These are phyloP conservation scores for Neofusicoccum sp. DNA, from an alignment of 2,329 filamentous ascomycete genomes.

Conservation along the genomic window DNA sequence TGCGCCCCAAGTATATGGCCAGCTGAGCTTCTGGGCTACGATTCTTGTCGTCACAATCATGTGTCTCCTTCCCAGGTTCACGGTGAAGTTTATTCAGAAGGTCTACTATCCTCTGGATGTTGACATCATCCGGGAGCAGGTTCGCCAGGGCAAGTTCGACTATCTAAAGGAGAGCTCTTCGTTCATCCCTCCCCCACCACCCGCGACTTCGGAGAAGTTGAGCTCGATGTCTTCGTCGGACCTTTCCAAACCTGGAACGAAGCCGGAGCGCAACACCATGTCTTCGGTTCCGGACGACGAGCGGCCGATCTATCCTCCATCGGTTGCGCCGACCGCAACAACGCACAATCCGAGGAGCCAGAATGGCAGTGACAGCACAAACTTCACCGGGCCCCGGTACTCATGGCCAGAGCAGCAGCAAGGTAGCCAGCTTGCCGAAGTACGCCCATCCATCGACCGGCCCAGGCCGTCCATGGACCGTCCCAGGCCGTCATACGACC, in stretches of 20 bases:
- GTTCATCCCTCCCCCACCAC: conserved; percentile 42
- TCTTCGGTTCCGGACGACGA: conserved; percentile 78
- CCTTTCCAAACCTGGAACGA: conserved; percentile 40
- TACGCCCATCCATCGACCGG: conserved; percentile 4
- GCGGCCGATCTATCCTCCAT: conserved; percentile 90
- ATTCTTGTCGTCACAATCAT: conserved; percentile 76
- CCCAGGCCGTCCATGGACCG: conserved; percentile 36
- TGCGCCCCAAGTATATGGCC: conserved; percentile 73
- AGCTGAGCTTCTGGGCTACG: conserved; percentile 83
- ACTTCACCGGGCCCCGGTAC: conserved; percentile 61
- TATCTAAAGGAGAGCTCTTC: conserved; percentile 61
- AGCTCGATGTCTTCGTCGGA: conserved; percentile 61
- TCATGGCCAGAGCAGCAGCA: conserved; percentile 15
- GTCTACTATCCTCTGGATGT: conserved; percentile 89
- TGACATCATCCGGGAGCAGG: conserved; percentile 93
- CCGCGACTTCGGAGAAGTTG: conserved; percentile 34
- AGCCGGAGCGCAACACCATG: conserved; percentile 55
- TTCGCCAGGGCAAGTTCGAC: conserved; percentile 77
- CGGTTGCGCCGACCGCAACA: conserved; percentile 68
- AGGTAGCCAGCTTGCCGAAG: neutral
- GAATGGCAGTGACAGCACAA: conserved; percentile 91
- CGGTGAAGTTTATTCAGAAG: conserved; percentile 85
- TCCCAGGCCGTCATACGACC: conserved; percentile 32
- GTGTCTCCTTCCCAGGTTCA: conserved; percentile 83
- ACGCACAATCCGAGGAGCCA: conserved; percentile 76